Evolutionary conservation across 768 basidiomycete genomes (phyloP).

Genomic region (Leccinum boreale): DNA sequence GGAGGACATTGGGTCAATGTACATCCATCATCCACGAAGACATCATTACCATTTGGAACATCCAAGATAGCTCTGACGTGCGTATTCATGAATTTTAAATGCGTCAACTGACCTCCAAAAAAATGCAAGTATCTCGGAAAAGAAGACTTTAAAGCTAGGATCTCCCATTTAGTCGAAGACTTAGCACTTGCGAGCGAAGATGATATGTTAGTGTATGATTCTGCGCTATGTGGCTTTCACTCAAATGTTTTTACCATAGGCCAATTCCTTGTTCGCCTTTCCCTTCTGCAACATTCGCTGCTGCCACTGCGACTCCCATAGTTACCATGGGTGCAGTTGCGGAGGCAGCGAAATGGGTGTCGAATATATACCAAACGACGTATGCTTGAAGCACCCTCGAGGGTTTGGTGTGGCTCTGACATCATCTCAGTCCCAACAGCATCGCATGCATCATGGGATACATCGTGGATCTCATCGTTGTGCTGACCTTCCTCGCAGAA

Average conservation of each 20-base stretch:
- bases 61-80: constrained; percentile 1
- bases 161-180: constrained; percentile 4
- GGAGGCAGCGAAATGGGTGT: constrained; percentile 5
- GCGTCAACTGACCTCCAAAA: background rate
- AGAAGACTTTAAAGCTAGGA: constrained; percentile 7
- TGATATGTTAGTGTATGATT: background rate
- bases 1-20: background rate
- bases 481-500: constrained; percentile 2
- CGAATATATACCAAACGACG: background rate
- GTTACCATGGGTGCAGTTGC: background rate
- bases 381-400: background rate
- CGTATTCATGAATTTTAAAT: background rate
- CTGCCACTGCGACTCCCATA: constrained; percentile 4
- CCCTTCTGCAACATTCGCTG: background rate
- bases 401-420: background rate
- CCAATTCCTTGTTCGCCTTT: background rate
- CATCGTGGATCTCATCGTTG: constrained; percentile 1
- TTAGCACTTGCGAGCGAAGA: background rate
- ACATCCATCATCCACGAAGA: constrained; percentile 4
- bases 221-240: background rate
- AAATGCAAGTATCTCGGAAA: constrained; percentile 1
- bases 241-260: background rate
- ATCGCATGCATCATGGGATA: constrained; percentile 3
- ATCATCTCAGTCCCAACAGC: background rate
- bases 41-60: constrained; percentile 8